Evolutionary conservation across 805 yeast species (phyloP), one percentile per base, ranked within the genome.

Genomic region (Saccharomycopsis olivae): DNA sequence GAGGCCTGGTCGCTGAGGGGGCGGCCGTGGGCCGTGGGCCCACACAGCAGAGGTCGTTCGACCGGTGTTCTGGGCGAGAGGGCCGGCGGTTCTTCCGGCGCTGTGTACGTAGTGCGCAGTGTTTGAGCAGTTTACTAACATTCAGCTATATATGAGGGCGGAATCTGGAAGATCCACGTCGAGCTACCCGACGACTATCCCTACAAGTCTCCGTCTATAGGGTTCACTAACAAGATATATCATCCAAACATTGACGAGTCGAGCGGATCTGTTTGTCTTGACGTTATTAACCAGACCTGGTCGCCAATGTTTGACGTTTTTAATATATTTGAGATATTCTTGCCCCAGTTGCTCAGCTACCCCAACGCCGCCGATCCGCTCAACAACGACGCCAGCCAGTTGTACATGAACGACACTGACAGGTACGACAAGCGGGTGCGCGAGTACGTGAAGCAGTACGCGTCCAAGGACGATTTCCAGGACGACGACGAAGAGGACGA

Each of bases 201-300:
- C 1, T 86, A 84, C 58, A 89, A 85, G 55, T 83, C 95, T 3
- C 98, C 98, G 4, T 86, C 96, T 13, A 87, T 89, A 47, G 97
- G 96, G 5, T 89, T 89, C 56, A 75, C 75, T 38, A 92, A 88
- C 60, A 82, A 79, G 55, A 89, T 92, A 15, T 88, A 75, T 61
- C 98, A 89, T 57, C 98, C 98, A 4, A 89, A 89, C 54, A 87
- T 89, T 47, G 98, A 89, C 56, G 94, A 87, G 56, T 69, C 75
- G 20, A 78, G 75, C 13, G 98, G 98, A 0, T 77, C 94, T 0
- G 96, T 89, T 5, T 89, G 98, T 60, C 73, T 89, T 36, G 97
- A 89, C 57, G 97, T 92, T 14, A 88, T 89, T 48, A 89, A 89
- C 57, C 96, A 89, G 55, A 86, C 97, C 1, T 89, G 98, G 98